Base-by-base conservation (phyloP, 495 filamentous ascomycete genomes). In the Daldinia vernicosa region DNA sequence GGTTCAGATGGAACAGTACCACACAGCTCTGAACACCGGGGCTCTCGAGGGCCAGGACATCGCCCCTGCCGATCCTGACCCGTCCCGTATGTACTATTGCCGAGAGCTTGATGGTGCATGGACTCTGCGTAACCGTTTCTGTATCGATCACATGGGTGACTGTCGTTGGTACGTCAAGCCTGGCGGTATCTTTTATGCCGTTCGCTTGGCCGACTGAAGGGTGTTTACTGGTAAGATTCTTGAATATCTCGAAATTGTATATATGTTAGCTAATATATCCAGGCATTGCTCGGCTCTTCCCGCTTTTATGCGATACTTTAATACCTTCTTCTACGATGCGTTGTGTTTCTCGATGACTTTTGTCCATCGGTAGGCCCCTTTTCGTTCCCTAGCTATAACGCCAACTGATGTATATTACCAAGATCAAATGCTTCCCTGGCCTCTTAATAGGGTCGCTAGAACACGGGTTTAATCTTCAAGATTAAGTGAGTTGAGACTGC, bases 171-270 rank as follows among this genome's bases (percentile, higher is more conserved):
- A 81, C 66, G 76, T 81, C 33, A 76, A 76, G 54, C 72, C 80
- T 32, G 76, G 79, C 35, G 84, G 85, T 37, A 69, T 79, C 30
- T 86, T 86, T 71, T 86, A 86, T 66, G 84, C 84, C 55, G 78
- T 84, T 30, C 77, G 81, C 40, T 60, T 83, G n/a, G 67, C 72
- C 27, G 71, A 76, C 33, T 79, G 66, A 69, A 40, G 2, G 17
- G 14, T 26, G 32, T 27, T 14, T 15, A 37, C 45, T 26, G 52
- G 65, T 72, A 58, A 68, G 65, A 26, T 15, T 4, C 27, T 33
- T 30, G 15, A 28, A 37, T 7, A 2, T 6, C 7, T 26, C 11
- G 26, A 17, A 12, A 28, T 17, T 8, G 30, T 35, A 5, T 55
- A n/a, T 19, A 22, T 11, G 39, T 28, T 28, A 60, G 33, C 58